Conservation (phyloP, 495 filamentous ascomycete genomes). For the Xylaria flabelliformis region DNA sequence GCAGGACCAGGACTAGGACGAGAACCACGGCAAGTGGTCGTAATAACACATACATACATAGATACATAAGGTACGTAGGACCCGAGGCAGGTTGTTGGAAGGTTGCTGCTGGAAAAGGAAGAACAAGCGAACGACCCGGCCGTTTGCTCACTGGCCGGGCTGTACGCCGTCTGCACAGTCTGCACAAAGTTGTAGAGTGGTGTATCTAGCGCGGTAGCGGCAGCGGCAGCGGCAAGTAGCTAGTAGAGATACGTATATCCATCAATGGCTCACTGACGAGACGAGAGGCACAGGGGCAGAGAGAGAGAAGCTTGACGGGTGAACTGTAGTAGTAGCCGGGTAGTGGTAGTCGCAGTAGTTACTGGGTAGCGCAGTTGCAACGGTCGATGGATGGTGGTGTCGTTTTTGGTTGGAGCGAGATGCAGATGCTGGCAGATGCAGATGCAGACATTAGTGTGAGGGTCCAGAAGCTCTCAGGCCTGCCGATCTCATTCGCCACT, state of each 20-base stretch:
- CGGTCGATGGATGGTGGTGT: conserved; percentile 1
- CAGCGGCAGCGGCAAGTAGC: background rate
- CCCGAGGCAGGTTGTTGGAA: background rate
- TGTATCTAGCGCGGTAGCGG: background rate
- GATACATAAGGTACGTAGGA: background rate
- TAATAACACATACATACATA: conserved; percentile 13
- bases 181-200: background rate
- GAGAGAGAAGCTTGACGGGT: no score
- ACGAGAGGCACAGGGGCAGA: background rate
- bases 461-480: conserved; percentile 11
- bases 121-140: conserved; percentile 17
- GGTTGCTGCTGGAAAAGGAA: conserved; percentile 1
- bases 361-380: background rate
- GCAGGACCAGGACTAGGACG: background rate
- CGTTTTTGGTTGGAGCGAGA: conserved; percentile 26
- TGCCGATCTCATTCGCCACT: conserved; percentile 17
- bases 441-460: conserved; percentile 22
- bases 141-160: background rate
- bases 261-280: background rate
- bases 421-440: conserved; percentile 27
- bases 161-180: no score
- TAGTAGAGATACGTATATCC: background rate
- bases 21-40: background rate
- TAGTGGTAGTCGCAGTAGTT: conserved; percentile 10
- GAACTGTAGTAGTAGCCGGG: conserved; percentile 4